Evolutionary conservation across 1,139 yeast genomes (phyloP), one percentile per base, ranked within the genome.

Genomic region (Lodderomyces metapsilosis): DNA sequence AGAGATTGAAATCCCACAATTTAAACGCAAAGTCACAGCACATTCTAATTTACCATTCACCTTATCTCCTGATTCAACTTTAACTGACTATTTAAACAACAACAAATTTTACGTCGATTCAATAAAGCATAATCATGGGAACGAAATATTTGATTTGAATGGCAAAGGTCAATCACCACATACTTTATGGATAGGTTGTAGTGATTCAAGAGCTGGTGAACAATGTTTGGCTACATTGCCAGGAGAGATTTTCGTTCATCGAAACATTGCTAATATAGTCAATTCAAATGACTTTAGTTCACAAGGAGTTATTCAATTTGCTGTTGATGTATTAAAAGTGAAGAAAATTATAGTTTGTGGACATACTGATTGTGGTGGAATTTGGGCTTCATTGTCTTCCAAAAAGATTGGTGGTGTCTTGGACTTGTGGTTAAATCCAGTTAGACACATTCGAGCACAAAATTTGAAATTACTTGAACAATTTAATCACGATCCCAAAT

Each of bases 331-430:
- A 15, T 73, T 92, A 49, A 84, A 87, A 58, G 95, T 94, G 28
- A 76, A 75, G 51, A 88, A 87, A 57, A 82, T 92, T 45, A 76
- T 92, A 44, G 88, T 92, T 8, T 89, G 97, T 64, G 98, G 98
- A n/a, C 98, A 92, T 68, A 87, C 95, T 27, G 96, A 89, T 64
- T 92, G 98, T 71, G 98, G 98, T 39, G 98, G 98, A 24, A 81
- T 89, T 44, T 84, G 91, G 83, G 92, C 96, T 18, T 84, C 95
- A 13, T 66, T 92, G 44, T 76, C 84, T 5, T 75, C 80, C 46
- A 80, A 82, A 52, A 77, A 78, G 48, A 74, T 87, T 37, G 87
- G 88, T 24, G 91, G 92, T 22, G 83, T 82, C 17, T 70, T 87
- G 46, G 92, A 85, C 62, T 77, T 80, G 48, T 86, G 95, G 95